Evolutionary conservation across 225 moss, liverwort and hornwort genomes (phyloP).

Genomic region (Antitrichia curtipendula): DNA sequence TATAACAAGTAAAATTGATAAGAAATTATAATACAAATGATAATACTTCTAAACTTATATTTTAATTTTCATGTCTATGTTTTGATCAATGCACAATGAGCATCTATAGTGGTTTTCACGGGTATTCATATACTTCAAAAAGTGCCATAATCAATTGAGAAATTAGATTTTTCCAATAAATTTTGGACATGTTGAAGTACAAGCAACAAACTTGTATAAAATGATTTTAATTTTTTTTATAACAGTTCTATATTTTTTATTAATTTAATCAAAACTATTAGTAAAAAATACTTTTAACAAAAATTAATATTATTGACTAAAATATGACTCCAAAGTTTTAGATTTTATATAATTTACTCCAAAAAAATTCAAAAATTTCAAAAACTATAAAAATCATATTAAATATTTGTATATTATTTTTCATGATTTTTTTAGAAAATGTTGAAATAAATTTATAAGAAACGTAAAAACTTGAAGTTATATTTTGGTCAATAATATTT

Average conservation of each 20-base stretch:
- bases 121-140: not conserved
- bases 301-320: not conserved
- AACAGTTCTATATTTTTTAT: accelerated
- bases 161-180: not conserved
- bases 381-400: no score
- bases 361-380: not conserved
- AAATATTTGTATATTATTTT: no score
- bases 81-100: not conserved
- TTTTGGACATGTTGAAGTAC: not conserved
- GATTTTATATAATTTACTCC: accelerated
- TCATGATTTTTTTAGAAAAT: not conserved
- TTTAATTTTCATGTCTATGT: not conserved
- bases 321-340: not conserved
- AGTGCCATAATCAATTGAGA: not conserved
- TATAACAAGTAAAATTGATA: not conserved
- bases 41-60: not conserved
- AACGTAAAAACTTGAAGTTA: not conserved
- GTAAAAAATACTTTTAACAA: no score
- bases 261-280: not conserved
- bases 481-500: not conserved
- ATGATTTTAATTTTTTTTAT: accelerated
- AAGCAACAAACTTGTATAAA: not conserved
- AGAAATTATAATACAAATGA: not conserved
- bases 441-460: not conserved
- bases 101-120: accelerated